Evolutionary conservation across 2,329 filamentous ascomycete species (phyloP).

Genomic region (Xylaria digitata): DNA sequence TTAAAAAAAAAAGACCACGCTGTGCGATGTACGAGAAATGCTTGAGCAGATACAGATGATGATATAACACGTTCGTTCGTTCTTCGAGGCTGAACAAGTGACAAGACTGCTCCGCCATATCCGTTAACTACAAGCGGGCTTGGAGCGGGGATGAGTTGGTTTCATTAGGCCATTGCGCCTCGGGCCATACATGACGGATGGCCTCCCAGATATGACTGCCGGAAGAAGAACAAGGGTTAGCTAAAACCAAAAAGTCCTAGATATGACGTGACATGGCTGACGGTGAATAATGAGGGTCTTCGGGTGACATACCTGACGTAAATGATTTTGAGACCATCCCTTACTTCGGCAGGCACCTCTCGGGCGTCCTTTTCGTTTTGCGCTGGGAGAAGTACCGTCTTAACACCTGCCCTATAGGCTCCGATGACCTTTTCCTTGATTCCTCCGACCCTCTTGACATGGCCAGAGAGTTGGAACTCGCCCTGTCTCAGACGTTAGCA

Average conservation of each 20-base stretch:
- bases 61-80: constrained; percentile 5
- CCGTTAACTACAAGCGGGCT: constrained; percentile 73
- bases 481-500: constrained; percentile 58
- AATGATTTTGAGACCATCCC: constrained; percentile 85
- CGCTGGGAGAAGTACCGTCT: constrained; percentile 88
- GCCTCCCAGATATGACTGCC: constrained; percentile 92
- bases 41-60: constrained; percentile 28
- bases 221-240: constrained; percentile 35
- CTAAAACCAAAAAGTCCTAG: constrained; percentile 20
- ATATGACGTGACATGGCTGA: constrained; percentile 16
- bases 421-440: constrained; percentile 99
- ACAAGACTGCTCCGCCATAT: not conserved
- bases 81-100: not conserved
- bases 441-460: constrained; percentile 92
- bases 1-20: constrained; percentile 11
- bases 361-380: constrained; percentile 93
- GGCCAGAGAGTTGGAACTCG: constrained; percentile 82
- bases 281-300: constrained; percentile 1
- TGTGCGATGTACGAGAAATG: constrained; percentile 37
- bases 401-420: constrained; percentile 90
- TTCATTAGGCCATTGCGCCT: constrained; percentile 83
- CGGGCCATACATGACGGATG: constrained; percentile 90
- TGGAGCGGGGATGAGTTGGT: constrained; percentile 75
- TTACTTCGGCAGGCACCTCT: constrained; percentile 91
- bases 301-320: constrained; percentile 78